Evolutionary conservation across 2,329 filamentous ascomycete genomes (phyloP).

Genomic region (Boeremia lycopersici): DNA sequence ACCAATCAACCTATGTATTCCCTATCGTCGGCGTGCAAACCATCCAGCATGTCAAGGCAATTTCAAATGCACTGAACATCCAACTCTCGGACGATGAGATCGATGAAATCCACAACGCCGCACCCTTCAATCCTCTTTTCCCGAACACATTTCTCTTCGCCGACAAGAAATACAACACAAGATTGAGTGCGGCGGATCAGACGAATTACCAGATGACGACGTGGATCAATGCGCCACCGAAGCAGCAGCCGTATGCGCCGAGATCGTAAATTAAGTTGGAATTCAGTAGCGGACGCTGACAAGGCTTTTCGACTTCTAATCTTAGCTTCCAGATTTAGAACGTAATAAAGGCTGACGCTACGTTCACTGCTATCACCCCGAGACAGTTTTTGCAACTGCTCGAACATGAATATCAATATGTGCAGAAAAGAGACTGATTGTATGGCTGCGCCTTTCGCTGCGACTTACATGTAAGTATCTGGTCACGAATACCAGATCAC

Average conservation of each 20-base stretch:
- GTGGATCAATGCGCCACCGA: constrained; percentile 17
- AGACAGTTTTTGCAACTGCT: too few species aligned
- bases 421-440: too few species aligned
- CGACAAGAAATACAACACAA: not conserved
- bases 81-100: constrained; percentile 66
- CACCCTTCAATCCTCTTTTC: constrained; percentile 10
- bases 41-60: constrained; percentile 69
- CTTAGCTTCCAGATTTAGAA: too few species aligned
- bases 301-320: too few species aligned
- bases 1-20: constrained; percentile 67
- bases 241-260: not conserved
- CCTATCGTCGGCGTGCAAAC: constrained; percentile 74
- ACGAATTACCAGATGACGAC: constrained; percentile 13
- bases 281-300: too few species aligned
- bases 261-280: not conserved
- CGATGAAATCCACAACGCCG: constrained; percentile 63
- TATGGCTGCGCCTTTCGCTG: too few species aligned
- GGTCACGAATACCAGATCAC: too few species aligned
- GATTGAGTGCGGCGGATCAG: constrained; percentile 9
- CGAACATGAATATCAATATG: too few species aligned
- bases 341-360: too few species aligned
- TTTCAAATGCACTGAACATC: constrained; percentile 69
- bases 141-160: constrained; percentile 26
- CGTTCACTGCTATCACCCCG: too few species aligned
- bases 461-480: too few species aligned